These are phyloP conservation scores for Chlorophyllum brunneum DNA, from an alignment of 768 basidiomycete species.

Conservation along the genomic window DNA sequence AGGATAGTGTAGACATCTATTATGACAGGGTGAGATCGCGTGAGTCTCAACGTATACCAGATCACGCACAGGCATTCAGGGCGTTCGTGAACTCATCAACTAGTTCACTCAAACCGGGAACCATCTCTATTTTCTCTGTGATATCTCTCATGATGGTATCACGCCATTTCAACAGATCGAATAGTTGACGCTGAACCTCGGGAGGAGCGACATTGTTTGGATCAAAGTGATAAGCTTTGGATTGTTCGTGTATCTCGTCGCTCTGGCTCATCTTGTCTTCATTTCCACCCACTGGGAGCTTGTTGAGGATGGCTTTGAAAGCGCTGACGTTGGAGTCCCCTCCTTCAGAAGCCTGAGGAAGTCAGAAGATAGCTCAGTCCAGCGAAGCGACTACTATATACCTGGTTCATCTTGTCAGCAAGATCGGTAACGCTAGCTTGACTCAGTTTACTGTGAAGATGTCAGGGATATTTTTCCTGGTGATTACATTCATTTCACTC, in stretches of 20 bases:
- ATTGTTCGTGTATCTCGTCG: conserved; percentile 49
- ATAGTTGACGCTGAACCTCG: conserved; percentile 54
- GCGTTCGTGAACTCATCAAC: conserved; percentile 62
- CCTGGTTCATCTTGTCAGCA: conserved; percentile 44
- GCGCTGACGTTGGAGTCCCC: conserved; percentile 29
- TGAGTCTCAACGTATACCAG: not conserved
- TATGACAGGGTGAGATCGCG: not conserved
- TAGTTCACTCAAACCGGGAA: conserved; percentile 55
- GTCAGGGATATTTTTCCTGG: conserved; percentile 1
- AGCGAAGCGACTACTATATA: conserved; percentile 14
- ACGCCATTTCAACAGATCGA: conserved; percentile 58
- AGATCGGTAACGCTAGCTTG: conserved; percentile 61
- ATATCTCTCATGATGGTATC: conserved; percentile 55
- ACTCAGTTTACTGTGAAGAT: conserved; percentile 42
- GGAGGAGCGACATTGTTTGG: conserved; percentile 60
- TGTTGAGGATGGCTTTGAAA: conserved; percentile 42
- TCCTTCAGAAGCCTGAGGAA: conserved; percentile 28
- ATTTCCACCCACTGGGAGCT: conserved; percentile 47
- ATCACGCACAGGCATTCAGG: conserved; percentile 57
- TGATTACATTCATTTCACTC: conserved; percentile 16
- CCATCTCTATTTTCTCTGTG: conserved; percentile 54
- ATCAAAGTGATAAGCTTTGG: conserved; percentile 60
- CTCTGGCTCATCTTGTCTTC: conserved; percentile 49
- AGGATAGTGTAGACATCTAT: conserved; percentile 62
- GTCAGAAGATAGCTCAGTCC: not conserved